Evolutionary conservation across 2,329 filamentous ascomycete species (phyloP).

Genomic region (Fusarium buharicum): DNA sequence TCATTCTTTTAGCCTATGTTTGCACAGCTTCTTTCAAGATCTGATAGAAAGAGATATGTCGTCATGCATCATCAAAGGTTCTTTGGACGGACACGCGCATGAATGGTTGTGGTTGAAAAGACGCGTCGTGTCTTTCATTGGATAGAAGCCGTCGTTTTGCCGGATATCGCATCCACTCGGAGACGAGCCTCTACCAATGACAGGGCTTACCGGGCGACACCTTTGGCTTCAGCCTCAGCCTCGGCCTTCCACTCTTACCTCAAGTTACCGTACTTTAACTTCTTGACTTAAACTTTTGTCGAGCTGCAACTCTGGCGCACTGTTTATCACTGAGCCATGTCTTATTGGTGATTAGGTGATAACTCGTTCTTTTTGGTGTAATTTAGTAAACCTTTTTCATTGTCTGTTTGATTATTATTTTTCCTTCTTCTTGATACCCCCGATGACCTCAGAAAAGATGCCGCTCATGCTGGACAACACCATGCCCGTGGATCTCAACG

Average conservation of each 20-base stretch:
- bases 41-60: too few relatives aligned
- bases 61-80: neutral
- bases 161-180: conserved; percentile 30
- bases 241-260: conserved; percentile 25
- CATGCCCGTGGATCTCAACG: conserved; percentile 64
- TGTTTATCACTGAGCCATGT: conserved; percentile 27
- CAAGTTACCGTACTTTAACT: conserved; percentile 6
- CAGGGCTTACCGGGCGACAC: conserved; percentile 1
- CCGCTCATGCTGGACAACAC: conserved; percentile 55
- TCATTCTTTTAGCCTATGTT: neutral
- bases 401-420: conserved; percentile 18
- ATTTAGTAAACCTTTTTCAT: conserved; percentile 9
- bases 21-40: too few relatives aligned
- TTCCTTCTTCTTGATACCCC: conserved; percentile 36
- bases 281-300: conserved; percentile 21
- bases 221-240: conserved; percentile 42
- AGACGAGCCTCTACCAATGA: conserved; percentile 27
- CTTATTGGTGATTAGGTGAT: conserved; percentile 16
- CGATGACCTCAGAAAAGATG: conserved; percentile 55
- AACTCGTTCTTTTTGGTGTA: conserved; percentile 23
- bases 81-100: conserved; percentile 3
- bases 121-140: conserved; percentile 25
- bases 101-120: neutral
- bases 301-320: conserved; percentile 10
- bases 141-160: conserved; percentile 33